Evolutionary conservation across 2,329 filamentous ascomycete genomes (phyloP).

Genomic region (Exserohilum turcica): DNA sequence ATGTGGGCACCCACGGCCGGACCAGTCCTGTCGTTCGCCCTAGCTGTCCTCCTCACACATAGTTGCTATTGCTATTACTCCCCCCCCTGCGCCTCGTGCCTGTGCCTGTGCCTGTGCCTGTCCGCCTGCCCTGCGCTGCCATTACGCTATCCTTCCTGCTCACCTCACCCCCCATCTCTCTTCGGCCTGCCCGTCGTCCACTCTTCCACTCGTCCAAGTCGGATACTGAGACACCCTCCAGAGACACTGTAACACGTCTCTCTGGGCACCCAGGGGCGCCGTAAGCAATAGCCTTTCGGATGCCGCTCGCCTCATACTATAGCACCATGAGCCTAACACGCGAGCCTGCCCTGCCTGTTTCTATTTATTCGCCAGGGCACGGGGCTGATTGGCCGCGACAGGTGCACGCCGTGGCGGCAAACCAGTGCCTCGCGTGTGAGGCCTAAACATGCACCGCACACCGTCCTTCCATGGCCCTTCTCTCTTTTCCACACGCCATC

Average conservation of each 20-base stretch:
- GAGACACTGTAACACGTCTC: neutral
- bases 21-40: slow-evolving; percentile 25
- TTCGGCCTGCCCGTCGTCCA: neutral
- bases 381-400: no score
- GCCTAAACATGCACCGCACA: neutral
- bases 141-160: no score
- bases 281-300: slow-evolving; percentile 4
- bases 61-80: no score
- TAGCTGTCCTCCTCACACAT: neutral
- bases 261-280: neutral
- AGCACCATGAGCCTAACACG: slow-evolving; percentile 2
- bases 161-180: no score
- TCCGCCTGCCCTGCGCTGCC: neutral
- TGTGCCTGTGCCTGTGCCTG: neutral
- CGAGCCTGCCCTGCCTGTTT: no score
- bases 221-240: neutral
- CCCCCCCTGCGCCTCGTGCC: no score
- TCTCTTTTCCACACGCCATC: neutral
- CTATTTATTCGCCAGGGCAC: neutral
- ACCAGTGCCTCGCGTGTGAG: no score
- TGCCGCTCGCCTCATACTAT: slow-evolving; percentile 7
- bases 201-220: no score
- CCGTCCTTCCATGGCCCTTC: neutral
- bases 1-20: neutral
- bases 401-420: no score